phyloP scores from a whole-genome alignment of 257 asterid species.

The Fraxinus cuspidata region DNA sequence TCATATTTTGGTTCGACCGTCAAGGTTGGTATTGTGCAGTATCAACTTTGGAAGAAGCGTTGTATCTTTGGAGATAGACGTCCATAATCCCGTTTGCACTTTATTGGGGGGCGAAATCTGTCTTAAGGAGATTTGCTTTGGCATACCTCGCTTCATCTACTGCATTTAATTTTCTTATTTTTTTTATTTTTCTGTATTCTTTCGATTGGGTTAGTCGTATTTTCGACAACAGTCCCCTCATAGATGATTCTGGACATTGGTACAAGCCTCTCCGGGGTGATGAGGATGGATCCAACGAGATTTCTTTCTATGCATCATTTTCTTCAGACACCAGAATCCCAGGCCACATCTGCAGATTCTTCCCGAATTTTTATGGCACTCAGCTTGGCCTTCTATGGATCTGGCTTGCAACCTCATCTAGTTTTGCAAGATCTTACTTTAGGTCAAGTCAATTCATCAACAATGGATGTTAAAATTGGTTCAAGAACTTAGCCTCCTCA shows the following conservation, averaged over 20 bases:
- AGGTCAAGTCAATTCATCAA: slow-evolving; percentile 56
- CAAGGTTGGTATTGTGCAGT: no score
- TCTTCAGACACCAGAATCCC: slow-evolving; percentile 59
- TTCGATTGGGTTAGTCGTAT: no score
- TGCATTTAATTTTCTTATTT: no score
- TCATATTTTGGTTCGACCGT: no score
- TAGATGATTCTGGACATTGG: slow-evolving; percentile 80
- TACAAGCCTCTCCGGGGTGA: slow-evolving; percentile 91
- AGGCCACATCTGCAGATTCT: slow-evolving; percentile 55
- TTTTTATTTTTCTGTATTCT: no score
- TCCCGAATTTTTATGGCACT: slow-evolving; percentile 74
- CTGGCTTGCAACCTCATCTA: slow-evolving; percentile 73
- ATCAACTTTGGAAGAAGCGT: no score
- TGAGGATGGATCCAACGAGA: slow-evolving; percentile 77
- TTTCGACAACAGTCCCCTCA: no score
- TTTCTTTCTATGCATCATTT: slow-evolving; percentile 66
- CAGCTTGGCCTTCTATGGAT: slow-evolving; percentile 84
- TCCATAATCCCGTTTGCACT: no score
- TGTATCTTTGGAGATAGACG: no score
- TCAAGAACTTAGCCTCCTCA: slow-evolving; percentile 83
- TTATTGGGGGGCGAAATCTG: no score
- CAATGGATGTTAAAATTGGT: slow-evolving; percentile 84
- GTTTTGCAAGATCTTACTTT: slow-evolving; percentile 58
- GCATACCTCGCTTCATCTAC: no score
- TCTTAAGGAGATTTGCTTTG: no score